A percentile compares a stretch with the other conserved stretches of the same genome.
Conservation (phyloP, 768 basidiomycete species). For the Coprinopsis sp. region DNA sequence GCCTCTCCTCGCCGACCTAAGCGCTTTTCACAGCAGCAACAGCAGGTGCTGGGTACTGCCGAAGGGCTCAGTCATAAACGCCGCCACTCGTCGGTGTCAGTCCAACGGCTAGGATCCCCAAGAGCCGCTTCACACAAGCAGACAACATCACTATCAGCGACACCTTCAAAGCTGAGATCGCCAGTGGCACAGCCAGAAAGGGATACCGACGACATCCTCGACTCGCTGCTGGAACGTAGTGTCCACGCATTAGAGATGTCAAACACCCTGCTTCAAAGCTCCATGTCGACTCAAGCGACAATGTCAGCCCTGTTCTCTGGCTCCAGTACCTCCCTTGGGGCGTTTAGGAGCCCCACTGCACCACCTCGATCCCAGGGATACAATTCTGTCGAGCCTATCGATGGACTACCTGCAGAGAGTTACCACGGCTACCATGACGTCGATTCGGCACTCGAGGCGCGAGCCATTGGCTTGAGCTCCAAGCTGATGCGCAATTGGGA, state of each 20-base stretch:
- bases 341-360: background rate
- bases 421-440: slow-evolving; percentile 16
- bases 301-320: slow-evolving; percentile 41
- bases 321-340: slow-evolving; percentile 20
- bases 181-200: slow-evolving; percentile 2
- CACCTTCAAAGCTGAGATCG: slow-evolving; percentile 15
- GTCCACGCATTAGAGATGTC: slow-evolving; percentile 86
- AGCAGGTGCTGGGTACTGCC: slow-evolving; percentile 1
- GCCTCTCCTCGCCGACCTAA: slow-evolving; percentile 32
- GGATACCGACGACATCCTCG: slow-evolving; percentile 54
- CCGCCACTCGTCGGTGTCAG: slow-evolving; percentile 20
- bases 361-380: background rate
- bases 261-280: slow-evolving; percentile 70
- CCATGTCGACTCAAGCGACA: slow-evolving; percentile 65
- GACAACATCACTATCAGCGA: slow-evolving; percentile 5
- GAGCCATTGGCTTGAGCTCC: slow-evolving; percentile 48
- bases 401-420: background rate
- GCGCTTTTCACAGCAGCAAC: slow-evolving; percentile 20
- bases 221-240: slow-evolving; percentile 75
- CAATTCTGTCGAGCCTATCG: background rate
- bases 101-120: background rate
- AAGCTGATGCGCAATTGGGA: slow-evolving; percentile 43
- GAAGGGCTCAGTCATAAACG: slow-evolving; percentile 30
- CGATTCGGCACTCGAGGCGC: slow-evolving; percentile 44
- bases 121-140: slow-evolving; percentile 1